Evolutionary conservation across 306 rosid genomes (phyloP), one percentile per base, ranked within the genome.

Genomic region (Alnus glutinosa): DNA sequence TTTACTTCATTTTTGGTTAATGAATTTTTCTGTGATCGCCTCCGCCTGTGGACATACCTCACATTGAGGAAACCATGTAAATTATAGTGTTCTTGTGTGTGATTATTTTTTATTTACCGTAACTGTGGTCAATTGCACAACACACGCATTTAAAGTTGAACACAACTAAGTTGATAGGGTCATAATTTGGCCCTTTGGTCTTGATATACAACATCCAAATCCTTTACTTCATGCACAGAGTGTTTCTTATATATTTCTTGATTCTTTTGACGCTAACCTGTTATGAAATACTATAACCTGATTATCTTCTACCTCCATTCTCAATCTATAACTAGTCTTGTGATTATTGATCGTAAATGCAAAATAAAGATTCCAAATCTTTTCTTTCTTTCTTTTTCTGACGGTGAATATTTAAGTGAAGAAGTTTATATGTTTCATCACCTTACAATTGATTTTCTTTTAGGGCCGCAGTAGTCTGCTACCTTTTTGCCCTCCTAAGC

Each of bases 401-500:
- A 54, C 36, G 23, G 44, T 6, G 55, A 8, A 39, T 49, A 48
- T 81, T 34, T 44, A 71, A 39, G 32, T 18, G 50, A 42, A 67
- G 15, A 44, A 67, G 30, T 39, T 18, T 67, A 37, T 39, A 42
- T 74, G 32, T 67, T 73, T 52, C 51, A 62, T 59, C 80, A 83
- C 79, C 42, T 52, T 70, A 72, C 75, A 69, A 36, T 67, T 78
- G 75, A 75, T 86, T 82, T 88, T 73, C 76, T 82, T 85, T 73
- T 83, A 95, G 99, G 99, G 99, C 72, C 75, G 83, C 64, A 78
- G 89, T 82, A 93, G 84, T 80, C 84, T 81, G 74, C 94, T 85
- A 80, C 98, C 93, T 63, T 95, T 95, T 86, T 68, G 83, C 85
- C 96, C 94, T 0, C 98, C 99, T 66, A 91, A 90, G 64, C 92